phyloP scores from a whole-genome alignment of 345 rosid species.

The Bretschneidera sinensis region DNA sequence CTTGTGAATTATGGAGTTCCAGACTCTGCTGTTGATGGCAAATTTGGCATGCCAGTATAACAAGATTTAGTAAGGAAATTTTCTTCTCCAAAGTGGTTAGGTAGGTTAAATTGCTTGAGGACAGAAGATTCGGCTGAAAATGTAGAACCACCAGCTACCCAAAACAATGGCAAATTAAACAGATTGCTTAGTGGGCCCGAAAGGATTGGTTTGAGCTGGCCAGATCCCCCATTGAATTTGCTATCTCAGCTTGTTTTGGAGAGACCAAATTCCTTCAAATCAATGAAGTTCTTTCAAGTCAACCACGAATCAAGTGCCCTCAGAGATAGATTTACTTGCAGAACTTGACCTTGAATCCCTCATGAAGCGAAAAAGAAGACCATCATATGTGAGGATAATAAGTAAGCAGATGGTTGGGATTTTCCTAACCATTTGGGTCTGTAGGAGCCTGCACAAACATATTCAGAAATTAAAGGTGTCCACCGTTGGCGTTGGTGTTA shows the following conservation, averaged over 20 bases:
- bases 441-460: conserved; percentile 76
- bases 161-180: conserved; percentile 31
- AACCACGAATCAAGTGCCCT: conserved; percentile 29
- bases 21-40: conserved; percentile 17
- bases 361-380: conserved; percentile 60
- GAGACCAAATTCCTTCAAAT: conserved; percentile 56
- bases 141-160: conserved; percentile 13
- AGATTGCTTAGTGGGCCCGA: conserved; percentile 69
- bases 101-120: conserved; percentile 56
- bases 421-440: conserved; percentile 84
- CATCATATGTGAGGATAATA: conserved; percentile 65
- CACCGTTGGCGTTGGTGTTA: conserved; percentile 86
- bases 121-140: conserved; percentile 29
- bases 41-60: conserved; percentile 30
- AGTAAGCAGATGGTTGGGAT: conserved; percentile 97
- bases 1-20: conserved; percentile 14
- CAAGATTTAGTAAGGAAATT: conserved; percentile 46
- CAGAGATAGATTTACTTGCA: conserved; percentile 50
- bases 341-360: conserved; percentile 62
- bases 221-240: conserved; percentile 73
- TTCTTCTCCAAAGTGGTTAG: conserved; percentile 56
- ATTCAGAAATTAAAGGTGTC: conserved; percentile 79
- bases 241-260: conserved; percentile 54
- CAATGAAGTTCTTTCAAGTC: conserved; percentile 63
- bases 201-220: conserved; percentile 82